Evolutionary conservation across 2,329 filamentous ascomycete genomes (phyloP), one percentile per base, ranked within the genome.

Genomic region (Metarhizium album): DNA sequence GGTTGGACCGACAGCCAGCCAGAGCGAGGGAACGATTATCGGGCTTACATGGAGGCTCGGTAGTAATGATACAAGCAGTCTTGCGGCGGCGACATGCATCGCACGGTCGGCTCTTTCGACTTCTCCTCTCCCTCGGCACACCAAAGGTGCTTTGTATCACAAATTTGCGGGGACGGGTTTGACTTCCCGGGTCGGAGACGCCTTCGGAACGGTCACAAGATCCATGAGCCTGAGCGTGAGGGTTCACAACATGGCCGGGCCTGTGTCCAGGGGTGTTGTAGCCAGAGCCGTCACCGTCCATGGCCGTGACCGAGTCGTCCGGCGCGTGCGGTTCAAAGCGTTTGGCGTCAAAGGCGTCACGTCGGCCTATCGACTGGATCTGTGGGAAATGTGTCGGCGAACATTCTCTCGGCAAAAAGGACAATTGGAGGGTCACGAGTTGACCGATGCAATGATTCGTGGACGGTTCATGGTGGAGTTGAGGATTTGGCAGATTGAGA

Each of bases 31-130:
- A 18, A 9, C 14, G 31, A 16, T 23, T 40, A 42, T 22, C 7
- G 20, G 31, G 57, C 70, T 60, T 64, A 74, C 72, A 74, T 52
- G 71, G 72, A 47, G 71, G 71, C 52, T 66, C 60, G 11, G 62
- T 62, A 29, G 68, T 65, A 50, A 74, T 74, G 7, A 74, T 66
- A 56, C 71, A 74, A n/a, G 69, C 72, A 42, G 70, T 73, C 60
- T 74, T 74, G 18, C 72, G 63, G 45, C 62, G 62, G 8, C 71
- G 68, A 54, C 72, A 74, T 11, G 65, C 63, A 58, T 74, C 72
- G 53, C 72, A 74, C 2, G 72, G 72, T 24, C 70, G 65, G 51
- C 70, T 70, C 59, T 74, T 74, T 52, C 71, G 67, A 57, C 72
- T 74, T 50, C 71, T 58, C 33, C 65, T 67, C 56, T 67, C 62